A percentile compares a stretch with the other conserved stretches of the same genome.
Conservation (phyloP, 2,329 filamentous ascomycete species). For the Xylaria multiplex region DNA sequence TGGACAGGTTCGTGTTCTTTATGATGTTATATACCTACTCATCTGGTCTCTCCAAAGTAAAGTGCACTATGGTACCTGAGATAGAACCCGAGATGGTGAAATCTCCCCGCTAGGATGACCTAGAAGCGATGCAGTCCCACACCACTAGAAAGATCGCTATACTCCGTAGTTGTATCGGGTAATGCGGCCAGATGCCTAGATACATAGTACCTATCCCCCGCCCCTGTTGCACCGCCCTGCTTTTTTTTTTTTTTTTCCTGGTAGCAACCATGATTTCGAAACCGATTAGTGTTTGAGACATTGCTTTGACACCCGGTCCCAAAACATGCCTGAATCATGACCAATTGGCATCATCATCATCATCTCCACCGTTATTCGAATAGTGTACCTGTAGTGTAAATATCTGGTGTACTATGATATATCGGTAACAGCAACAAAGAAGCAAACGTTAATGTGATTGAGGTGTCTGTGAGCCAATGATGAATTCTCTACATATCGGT, state of each 20-base stretch:
- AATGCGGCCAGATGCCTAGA: conserved; percentile 27
- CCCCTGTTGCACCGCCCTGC: no score
- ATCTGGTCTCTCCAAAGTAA: background rate
- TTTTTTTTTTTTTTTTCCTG: background rate
- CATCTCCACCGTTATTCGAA: background rate
- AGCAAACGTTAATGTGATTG: conserved; percentile 13
- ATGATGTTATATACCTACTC: background rate
- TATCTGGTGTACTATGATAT: background rate
- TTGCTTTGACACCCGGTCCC: conserved; percentile 31
- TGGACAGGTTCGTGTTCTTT: background rate
- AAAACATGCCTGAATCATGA: conserved; percentile 21
- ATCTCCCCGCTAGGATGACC: background rate
- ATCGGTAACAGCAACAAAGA: conserved; percentile 8
- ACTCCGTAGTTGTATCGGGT: conserved; percentile 4
- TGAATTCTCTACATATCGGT: background rate
- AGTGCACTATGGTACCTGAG: background rate
- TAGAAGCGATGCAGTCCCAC: background rate
- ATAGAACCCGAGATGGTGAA: background rate
- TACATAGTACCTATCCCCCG: background rate
- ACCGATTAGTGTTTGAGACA: conserved; percentile 44
- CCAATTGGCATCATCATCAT: conserved; percentile 6
- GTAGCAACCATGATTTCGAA: conserved; percentile 40
- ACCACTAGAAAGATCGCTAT: no score
- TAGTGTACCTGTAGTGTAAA: background rate
- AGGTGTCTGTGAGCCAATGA: background rate